Evolutionary conservation across 352 stramenopile genomes (phyloP), one percentile per base, ranked within the genome.

Genomic region (Hyaloperonospora arabidopsidis): DNA sequence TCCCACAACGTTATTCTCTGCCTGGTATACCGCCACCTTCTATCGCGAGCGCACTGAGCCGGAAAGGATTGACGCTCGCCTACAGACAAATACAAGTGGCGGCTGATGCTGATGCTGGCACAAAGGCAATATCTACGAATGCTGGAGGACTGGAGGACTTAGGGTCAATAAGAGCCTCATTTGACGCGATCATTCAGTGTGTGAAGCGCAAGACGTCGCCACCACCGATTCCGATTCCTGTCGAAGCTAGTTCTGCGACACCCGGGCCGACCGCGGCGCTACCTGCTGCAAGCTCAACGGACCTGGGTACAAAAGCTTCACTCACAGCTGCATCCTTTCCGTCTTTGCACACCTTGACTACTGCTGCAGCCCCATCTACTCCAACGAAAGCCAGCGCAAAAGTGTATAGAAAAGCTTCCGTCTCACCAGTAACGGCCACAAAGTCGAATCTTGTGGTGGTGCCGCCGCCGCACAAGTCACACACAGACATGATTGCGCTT

Each of bases 161-260:
- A 19, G 84, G 86, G 61, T 87, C 82, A 25, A 89, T 92, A 54
- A 75, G 72, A 28, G 79, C 63, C 5, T 92, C 82, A 21, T 92
- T 92, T 35, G 79, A 89, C 34, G 79, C 79, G 35, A 92, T 92
- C 49, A 83, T 92, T 13, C 79, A 89, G 55, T 89, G 82, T 45
- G 89, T 92, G 82, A 92, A 92, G 62, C 70, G 72, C 43, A 91
- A 93, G 59, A 74, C 76, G 4, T 69, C 80, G 14, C 71, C 81
- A 15, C 77, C 83, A 6, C 78, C 80, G 6, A 88, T 92, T 28
- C 82, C 82, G 13, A 87, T 89, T 25, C 65, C 65, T 8, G 54
- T 61, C 14, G 65, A 54, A 32, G 21, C 51, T 12, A 41, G 41
- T 29, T 21, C 49, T 38, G 35, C 50, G 34, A 18, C 47, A 19